phyloP scores from a whole-genome alignment of 2,329 filamentous ascomycete genomes.

The Ophiobolus disseminans region DNA sequence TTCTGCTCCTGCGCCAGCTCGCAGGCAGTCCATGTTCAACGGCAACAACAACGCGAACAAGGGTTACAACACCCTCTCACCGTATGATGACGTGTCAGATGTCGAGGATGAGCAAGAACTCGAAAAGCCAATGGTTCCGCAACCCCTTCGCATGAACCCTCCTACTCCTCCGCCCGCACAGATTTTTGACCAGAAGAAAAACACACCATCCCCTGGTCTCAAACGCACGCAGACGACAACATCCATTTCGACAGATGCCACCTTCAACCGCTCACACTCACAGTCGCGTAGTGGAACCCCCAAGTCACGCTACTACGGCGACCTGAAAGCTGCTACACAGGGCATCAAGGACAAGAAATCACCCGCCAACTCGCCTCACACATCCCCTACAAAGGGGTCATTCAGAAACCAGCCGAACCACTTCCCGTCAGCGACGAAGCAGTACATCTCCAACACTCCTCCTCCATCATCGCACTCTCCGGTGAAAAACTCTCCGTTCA shows the following conservation, averaged over 20 bases:
- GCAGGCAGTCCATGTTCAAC: constrained; percentile 33
- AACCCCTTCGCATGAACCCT: constrained; percentile 58
- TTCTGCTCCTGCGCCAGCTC: constrained; percentile 9
- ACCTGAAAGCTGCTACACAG: constrained; percentile 53
- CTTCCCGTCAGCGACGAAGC: constrained; percentile 37
- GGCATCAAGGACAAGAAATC: constrained; percentile 43
- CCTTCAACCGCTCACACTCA: constrained; percentile 38
- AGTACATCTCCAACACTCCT: constrained; percentile 38
- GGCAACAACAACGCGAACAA: constrained; percentile 29
- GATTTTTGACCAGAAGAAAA: constrained; percentile 21
- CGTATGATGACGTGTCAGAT: constrained; percentile 39
- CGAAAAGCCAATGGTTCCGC: constrained; percentile 41
- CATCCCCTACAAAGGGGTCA: constrained; percentile 32
- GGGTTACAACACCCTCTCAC: constrained; percentile 38
- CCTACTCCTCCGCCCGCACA: constrained; percentile 46
- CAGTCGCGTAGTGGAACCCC: constrained; percentile 43
- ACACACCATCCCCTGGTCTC: constrained; percentile 25
- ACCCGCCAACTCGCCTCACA: constrained; percentile 28
- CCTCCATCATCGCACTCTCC: constrained; percentile 13
- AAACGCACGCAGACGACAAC: constrained; percentile 34
- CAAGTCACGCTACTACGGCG: constrained; percentile 56
- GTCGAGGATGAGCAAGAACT: constrained; percentile 34
- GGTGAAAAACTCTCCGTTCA: constrained; percentile 35
- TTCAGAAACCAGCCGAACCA: constrained; percentile 26
- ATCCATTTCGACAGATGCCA: constrained; percentile 38